Evolutionary conservation across 2,329 filamentous ascomycete genomes (phyloP), one percentile per base, ranked within the genome.

Genomic region (Diaporthe sp.): DNA sequence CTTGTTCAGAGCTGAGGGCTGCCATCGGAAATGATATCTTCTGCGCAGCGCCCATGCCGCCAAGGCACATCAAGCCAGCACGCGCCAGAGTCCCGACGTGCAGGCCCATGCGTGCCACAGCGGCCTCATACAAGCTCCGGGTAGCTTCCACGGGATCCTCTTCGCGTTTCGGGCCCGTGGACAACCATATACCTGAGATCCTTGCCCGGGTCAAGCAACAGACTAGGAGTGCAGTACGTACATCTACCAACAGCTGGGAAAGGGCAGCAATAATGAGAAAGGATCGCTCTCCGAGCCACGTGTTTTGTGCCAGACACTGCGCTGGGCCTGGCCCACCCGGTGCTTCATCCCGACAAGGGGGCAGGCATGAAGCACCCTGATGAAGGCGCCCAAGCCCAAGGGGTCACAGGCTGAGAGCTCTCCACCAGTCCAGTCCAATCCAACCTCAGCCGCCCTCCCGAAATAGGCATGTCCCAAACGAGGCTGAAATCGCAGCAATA

Each of bases 401-500:
- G 31, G 28, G 46, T 46, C 62, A 39, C 62, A 68, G 62, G 42
- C 44, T 51, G 62, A 39, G 62, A 51, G 62, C 62, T 68, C 42
- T 46, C 62, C 62, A 67, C 62, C 62, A 25, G 44, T n/a, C 61
- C 61, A 65, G 42, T 49, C 44, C 44, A 25, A 68, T 49, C 44
- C 44, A 25, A 68, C 46, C 62, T 51, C 62, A 68, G 62, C 46
- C 31, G 46, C 31, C 62, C 62, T 53, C 62, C 62, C 62, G 62
- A 68, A 68, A 68, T 68, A 68, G 62, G 31, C 62, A 53, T 68
- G 44, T 68, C 62, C 62, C 62, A 68, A 68, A 68, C 62, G 62
- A 68, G 62, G 62, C 62, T 68, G 62, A 68, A 68, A 68, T 68
- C 62, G 62, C 62, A 68, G 62, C 62, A 53, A 53, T 68, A 68